Percentiles rank a stretch among this genome's conserved stretches.
phyloP scores from a whole-genome alignment of 345 rosid genomes.

The Jatropha curcas region DNA sequence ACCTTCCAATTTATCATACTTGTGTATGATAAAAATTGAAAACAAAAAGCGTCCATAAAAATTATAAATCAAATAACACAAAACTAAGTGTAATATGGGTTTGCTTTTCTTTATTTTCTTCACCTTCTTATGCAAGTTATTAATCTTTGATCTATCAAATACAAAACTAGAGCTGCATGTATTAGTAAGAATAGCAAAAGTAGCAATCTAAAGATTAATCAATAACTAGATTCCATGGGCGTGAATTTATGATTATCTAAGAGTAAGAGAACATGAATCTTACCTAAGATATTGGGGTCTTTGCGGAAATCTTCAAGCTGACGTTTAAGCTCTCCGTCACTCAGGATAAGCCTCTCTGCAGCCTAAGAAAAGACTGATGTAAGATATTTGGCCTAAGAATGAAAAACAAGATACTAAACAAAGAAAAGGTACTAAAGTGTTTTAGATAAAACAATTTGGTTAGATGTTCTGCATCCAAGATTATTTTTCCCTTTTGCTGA shows the following conservation, averaged over 20 bases:
- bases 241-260: neutral
- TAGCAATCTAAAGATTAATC: neutral
- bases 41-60: neutral
- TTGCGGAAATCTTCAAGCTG: constrained; percentile 60
- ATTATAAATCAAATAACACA: neutral
- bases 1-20: neutral
- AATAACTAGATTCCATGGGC: neutral
- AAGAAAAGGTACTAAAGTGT: neutral
- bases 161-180: neutral
- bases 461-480: neutral
- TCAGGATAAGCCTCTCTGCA: constrained; percentile 73
- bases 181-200: neutral
- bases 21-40: neutral
- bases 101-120: neutral
- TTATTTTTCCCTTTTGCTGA: neutral
- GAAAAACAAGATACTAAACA: neutral
- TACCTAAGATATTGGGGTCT: constrained; percentile 65
- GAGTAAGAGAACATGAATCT: constrained; percentile 29
- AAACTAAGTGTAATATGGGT: neutral
- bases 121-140: neutral
- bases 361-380: constrained; percentile 51
- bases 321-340: constrained; percentile 57
- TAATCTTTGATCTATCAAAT: neutral
- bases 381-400: constrained; percentile 8
- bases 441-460: neutral